These are phyloP conservation scores for Xylariaceae sp. DNA, from an alignment of 2,329 filamentous ascomycete genomes.

Conservation along the genomic window DNA sequence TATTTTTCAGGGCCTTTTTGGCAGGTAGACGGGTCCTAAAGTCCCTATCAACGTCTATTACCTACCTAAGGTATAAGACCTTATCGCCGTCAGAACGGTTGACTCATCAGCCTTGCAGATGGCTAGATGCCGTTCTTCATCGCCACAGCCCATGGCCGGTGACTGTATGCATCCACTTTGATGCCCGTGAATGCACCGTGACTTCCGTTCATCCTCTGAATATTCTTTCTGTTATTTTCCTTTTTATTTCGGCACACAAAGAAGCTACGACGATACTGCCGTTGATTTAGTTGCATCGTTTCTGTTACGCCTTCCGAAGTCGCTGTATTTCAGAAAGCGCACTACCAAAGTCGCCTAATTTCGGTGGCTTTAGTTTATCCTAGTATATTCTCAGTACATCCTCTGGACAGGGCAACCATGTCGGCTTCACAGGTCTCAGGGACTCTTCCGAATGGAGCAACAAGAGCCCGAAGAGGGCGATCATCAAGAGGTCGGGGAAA, in stretches of 20 bases:
- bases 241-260: not conserved
- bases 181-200: not conserved
- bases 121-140: not conserved
- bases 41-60: not conserved
- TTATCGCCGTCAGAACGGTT: not conserved
- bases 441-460: conserved; percentile 5
- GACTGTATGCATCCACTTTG: not conserved
- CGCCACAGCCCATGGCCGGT: not conserved
- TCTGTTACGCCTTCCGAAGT: conserved; percentile 38
- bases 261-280: not conserved
- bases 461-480: conserved; percentile 24
- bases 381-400: not conserved
- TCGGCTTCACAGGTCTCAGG: conserved; percentile 13
- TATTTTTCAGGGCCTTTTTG: not conserved
- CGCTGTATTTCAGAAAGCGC: conserved; percentile 55
- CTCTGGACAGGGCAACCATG: conserved; percentile 17
- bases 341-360: conserved; percentile 15
- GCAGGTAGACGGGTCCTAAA: not conserved
- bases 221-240: conserved; percentile 1
- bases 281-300: conserved; percentile 11
- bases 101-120: not conserved
- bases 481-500: conserved; percentile 17
- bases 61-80: no score
- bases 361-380: not conserved
- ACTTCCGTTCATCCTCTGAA: not conserved